Evolutionary conservation across 805 yeast genomes (phyloP), one percentile per base, ranked within the genome.

Genomic region (Suhomyces sp.): DNA sequence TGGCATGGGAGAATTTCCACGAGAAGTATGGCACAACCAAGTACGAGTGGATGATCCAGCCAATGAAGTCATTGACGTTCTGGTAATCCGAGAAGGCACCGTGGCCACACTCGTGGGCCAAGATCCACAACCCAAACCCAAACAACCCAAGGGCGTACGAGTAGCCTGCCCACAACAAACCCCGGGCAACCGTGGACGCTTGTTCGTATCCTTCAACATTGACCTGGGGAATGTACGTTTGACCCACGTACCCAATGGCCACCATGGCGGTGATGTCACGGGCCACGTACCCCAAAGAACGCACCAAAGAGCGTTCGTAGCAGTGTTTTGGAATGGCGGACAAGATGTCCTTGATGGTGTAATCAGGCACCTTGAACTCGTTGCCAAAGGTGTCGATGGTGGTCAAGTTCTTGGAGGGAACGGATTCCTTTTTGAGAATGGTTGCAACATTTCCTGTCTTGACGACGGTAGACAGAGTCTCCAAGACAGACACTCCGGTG

Each of bases 101-200:
- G 60, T 86, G 95, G 42, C 95, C 95, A 70, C 95, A 86, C 63
- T 86, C 95, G 62, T 86, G 95, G 35, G 95, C 93, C 65, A 86
- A 55, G 32, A 86, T 83, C 95, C 95, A 86, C 31, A 81, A 35
- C 30, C 95, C 95, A 19, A 88, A 81, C 39, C 81, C 80, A 41
- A 83, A 76, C 36, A 85, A 64, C 19, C 91, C 88, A 49, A 77
- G 76, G 28, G 64, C 53, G 35, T 71, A 53, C 13, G 77, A 59
- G 53, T 83, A 80, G 12, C 55, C 60, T 25, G 69, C 46, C 91
- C 93, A 85, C 31, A 76, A 73, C 6, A 64, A 55, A 39, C 73
- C 72, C 44, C 93, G 72, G 5, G 70, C 51, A 9, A 56, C 44
- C 8, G 36, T 25, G 20, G 44, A 25, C 9, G 50, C 50, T 8